Percentiles rank a stretch among this genome's conserved stretches.
phyloP scores from a whole-genome alignment of 2,329 filamentous ascomycete species.

The Juglanconis sp. region DNA sequence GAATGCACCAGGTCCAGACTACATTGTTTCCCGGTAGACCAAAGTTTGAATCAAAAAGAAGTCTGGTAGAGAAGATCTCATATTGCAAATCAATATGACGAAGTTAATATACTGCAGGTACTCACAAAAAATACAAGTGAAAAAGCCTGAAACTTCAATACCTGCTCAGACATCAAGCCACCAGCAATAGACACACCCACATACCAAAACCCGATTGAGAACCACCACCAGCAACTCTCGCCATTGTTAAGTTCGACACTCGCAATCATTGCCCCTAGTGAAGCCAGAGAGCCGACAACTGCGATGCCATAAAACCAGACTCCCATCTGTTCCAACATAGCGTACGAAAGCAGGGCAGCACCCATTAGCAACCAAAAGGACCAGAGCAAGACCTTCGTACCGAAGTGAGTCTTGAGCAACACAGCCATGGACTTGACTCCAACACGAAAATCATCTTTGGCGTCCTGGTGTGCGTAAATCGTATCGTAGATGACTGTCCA shows the following conservation, averaged over 20 bases:
- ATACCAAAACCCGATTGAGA: neutral
- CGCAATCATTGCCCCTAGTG: too few species aligned
- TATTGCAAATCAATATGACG: too few species aligned
- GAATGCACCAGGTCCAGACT: too few species aligned
- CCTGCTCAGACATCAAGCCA: neutral
- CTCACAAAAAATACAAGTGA: too few species aligned
- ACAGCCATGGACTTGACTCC: conserved; percentile 33
- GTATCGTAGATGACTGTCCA: conserved; percentile 35
- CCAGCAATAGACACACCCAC: neutral
- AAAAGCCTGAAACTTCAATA: neutral
- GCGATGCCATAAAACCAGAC: too few species aligned
- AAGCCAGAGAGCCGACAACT: too few species aligned
- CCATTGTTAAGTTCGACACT: neutral
- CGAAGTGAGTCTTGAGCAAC: conserved; percentile 24
- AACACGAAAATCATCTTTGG: conserved; percentile 29
- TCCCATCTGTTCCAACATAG: too few species aligned
- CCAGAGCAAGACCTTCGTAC: conserved; percentile 2
- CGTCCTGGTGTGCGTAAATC: conserved; percentile 34
- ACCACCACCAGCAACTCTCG: neutral
- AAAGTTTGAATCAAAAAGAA: too few species aligned
- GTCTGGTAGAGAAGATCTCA: too few species aligned
- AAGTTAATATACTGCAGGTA: too few species aligned
- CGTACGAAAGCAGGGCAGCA: too few species aligned
- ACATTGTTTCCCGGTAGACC: too few species aligned
- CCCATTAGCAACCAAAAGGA: neutral